Percentiles rank a stretch among this genome's conserved stretches.
phyloP scores from a whole-genome alignment of 345 rosid species.

The Citropsis articulata region DNA sequence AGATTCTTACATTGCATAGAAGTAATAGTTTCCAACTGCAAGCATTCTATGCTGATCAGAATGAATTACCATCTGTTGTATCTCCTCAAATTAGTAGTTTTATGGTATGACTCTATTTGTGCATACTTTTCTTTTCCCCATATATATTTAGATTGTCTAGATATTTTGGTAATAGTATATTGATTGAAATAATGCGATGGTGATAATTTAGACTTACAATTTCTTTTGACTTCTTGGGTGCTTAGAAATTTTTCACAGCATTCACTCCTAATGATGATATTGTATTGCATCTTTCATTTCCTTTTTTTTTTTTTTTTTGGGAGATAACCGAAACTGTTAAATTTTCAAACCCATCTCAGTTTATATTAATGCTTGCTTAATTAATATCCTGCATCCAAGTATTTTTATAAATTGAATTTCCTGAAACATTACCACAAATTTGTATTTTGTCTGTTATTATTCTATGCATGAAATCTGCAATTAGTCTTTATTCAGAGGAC shows the following conservation, averaged over 20 bases:
- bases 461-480: background rate
- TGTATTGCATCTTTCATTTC: too few species aligned
- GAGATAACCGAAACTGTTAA: background rate
- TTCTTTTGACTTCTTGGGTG: constrained; percentile 3
- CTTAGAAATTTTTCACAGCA: background rate
- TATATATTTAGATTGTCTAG: background rate
- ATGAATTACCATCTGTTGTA: constrained; percentile 42
- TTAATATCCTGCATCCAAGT: background rate
- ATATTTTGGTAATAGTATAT: background rate
- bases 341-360: background rate
- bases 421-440: background rate
- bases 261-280: background rate
- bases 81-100: constrained; percentile 44
- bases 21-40: constrained; percentile 45
- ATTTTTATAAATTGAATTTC: background rate
- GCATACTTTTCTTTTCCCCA: background rate
- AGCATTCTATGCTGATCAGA: constrained; percentile 54
- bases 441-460: background rate
- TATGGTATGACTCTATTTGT: constrained; percentile 34
- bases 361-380: background rate
- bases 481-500: background rate
- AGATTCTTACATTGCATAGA: constrained; percentile 61
- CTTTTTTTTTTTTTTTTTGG: background rate
- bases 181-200: background rate
- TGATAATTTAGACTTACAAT: background rate